Base-by-base conservation (phyloP, 73 alveolate species). In the Effrenium voratum region DNA sequence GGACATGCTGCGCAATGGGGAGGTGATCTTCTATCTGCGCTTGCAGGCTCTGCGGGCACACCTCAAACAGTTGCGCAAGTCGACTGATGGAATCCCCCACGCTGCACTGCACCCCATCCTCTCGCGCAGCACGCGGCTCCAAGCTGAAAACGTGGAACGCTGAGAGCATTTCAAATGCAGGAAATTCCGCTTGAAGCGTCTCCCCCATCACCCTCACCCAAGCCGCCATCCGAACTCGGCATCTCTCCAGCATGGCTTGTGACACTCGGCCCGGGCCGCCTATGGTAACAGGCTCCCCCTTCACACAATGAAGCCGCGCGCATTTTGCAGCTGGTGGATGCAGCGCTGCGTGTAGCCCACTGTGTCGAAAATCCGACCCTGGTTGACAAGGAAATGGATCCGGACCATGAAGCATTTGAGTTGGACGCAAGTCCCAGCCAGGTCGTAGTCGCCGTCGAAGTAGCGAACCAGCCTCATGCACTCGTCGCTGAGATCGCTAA, bases 141-240 rank as follows among this genome's bases (percentile, higher is more conserved):
- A 77, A 12, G 41, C 30, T 19, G 88, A 77, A 77, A 12, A 77
- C 43, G 34, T 28, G 52, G 88, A 77, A 77, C 15, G 88, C 15
- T 5, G 66, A 16, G 66, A 77, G 32, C 16, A 77, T 26, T 34
- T 77, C 88, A 38, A 15, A 77, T 15, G 60, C 59, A 34, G 88
- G 88, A 28, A 77, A 77, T 26, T 77, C 88, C 0, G 88, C 34
- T 16, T 8, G 19, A 28, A 77, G 38, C 44, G 32, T 26, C 63
- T 77, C 88, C 2, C 66, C 88, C 43, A 40, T 19, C 38, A 77
- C n/a, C 43, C 40, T 60, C 22, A 77, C 63, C 88, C 88, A 77
- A 8, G 22, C 49, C 40, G 36, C 66, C 59, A 40, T 16, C 26
- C 15, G 59, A 34, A 40, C 15, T 28, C 66, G 28, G 88, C 88